phyloP scores from a whole-genome alignment of 73 alveolate species.

The Paramecium tetraurelia region DNA sequence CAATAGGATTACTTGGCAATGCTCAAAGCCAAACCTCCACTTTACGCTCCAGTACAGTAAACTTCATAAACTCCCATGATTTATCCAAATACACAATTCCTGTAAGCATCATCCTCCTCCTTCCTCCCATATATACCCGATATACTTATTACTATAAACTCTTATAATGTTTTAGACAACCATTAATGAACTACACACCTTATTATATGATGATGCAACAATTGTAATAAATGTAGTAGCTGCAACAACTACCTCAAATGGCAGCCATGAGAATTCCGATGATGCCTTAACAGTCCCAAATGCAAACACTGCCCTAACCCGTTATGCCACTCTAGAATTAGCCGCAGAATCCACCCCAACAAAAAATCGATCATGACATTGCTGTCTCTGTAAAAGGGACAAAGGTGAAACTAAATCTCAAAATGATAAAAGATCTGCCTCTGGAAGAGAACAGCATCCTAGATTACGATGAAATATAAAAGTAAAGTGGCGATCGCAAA shows the following conservation, averaged over 20 bases:
- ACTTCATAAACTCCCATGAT: not conserved
- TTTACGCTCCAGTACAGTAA: not conserved
- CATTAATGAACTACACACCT: not conserved
- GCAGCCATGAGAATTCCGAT: not conserved
- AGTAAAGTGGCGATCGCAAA: not conserved
- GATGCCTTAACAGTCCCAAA: not conserved
- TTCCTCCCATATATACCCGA: not conserved
- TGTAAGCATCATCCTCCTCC: not conserved
- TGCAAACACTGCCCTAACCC: not conserved
- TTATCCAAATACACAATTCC: not conserved
- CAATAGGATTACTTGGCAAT: slow-evolving; percentile 21
- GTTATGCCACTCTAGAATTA: not conserved
- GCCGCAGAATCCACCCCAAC: not conserved
- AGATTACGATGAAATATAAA: slow-evolving; percentile 9
- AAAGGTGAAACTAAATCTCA: not conserved
- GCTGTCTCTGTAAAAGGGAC: not conserved
- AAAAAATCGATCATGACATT: not conserved
- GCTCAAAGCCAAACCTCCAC: slow-evolving; percentile 9
- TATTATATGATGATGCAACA: slow-evolving; percentile 1
- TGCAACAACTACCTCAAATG: slow-evolving; percentile 11
- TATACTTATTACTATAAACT: not conserved
- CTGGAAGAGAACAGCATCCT: not conserved
- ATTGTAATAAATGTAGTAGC: not conserved
- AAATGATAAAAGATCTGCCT: not conserved
- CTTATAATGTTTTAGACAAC: not conserved